Percentiles rank a stretch among this genome's conserved stretches.
phyloP scores from a whole-genome alignment of 192 early-diverging fungal genomes.

The Backusella tarrabulga region DNA sequence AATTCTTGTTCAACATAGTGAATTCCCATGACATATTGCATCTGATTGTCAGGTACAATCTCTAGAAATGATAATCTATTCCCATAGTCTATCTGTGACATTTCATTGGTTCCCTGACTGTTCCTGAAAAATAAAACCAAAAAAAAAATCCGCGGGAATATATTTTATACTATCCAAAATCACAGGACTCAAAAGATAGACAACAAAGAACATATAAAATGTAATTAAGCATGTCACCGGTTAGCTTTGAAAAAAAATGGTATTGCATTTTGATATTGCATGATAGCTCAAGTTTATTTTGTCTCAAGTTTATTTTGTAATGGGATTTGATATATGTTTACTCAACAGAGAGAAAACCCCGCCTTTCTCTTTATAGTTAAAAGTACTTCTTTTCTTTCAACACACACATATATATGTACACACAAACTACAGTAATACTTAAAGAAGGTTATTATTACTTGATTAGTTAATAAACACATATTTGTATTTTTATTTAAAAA shows the following conservation, averaged over 20 bases:
- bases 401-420: not conserved
- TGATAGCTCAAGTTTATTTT: not conserved
- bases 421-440: not conserved
- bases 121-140: not conserved
- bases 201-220: not conserved
- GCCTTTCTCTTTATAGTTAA: not conserved
- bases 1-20: not conserved
- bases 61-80: not conserved
- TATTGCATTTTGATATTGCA: not conserved
- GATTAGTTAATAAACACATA: too few species aligned
- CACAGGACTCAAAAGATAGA: not conserved
- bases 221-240: not conserved
- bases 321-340: not conserved
- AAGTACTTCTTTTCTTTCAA: not conserved
- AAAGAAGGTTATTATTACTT: not conserved
- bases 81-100: not conserved
- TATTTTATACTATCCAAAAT: not conserved
- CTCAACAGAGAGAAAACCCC: not conserved
- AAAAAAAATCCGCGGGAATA: conserved; percentile 4
- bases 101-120: not conserved
- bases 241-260: not conserved
- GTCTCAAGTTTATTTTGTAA: not conserved
- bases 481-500: too few species aligned
- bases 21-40: conserved; percentile 2
- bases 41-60: conserved; percentile 3